These are phyloP conservation scores for Phytopythium oedochilum DNA, from an alignment of 352 stramenopile genomes.

Conservation along the genomic window DNA sequence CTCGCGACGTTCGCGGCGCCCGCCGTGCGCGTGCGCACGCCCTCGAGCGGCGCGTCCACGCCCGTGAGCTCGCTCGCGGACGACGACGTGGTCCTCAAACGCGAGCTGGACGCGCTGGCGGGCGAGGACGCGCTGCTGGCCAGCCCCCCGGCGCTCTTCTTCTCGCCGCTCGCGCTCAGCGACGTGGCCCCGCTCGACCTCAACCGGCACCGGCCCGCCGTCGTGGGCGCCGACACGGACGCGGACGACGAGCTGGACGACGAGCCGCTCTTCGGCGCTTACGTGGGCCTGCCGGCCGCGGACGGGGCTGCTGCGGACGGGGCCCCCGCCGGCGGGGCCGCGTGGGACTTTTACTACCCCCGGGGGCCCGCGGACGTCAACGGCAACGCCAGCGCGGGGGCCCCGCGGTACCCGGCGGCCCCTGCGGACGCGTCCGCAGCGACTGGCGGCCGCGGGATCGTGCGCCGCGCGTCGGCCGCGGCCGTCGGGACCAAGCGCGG, in stretches of 20 bases:
- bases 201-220: slow-evolving; percentile 1
- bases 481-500: slow-evolving; percentile 37
- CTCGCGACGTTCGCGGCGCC: neutral
- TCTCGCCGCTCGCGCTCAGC: slow-evolving; percentile 3
- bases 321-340: slow-evolving; percentile 4
- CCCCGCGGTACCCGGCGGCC: neutral
- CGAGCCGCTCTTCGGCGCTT: slow-evolving; percentile 52
- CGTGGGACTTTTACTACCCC: slow-evolving; percentile 47
- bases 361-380: slow-evolving; percentile 7
- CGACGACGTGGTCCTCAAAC: slow-evolving; percentile 21
- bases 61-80: slow-evolving; percentile 11
- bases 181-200: slow-evolving; percentile 5
- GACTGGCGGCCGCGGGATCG: neutral
- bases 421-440: neutral
- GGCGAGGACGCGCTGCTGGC: slow-evolving; percentile 8
- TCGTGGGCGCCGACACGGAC: neutral
- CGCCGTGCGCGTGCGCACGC: neutral
- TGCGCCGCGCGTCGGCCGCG: neutral
- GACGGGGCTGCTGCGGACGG: no score
- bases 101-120: slow-evolving; percentile 13
- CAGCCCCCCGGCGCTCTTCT: slow-evolving; percentile 8
- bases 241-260: slow-evolving; percentile 19
- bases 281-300: slow-evolving; percentile 9
- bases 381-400: neutral
- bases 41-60: slow-evolving; percentile 17